Conservation (phyloP, 1,284 basidiomycete genomes). For the Taiwanofungus camphoratus region DNA sequence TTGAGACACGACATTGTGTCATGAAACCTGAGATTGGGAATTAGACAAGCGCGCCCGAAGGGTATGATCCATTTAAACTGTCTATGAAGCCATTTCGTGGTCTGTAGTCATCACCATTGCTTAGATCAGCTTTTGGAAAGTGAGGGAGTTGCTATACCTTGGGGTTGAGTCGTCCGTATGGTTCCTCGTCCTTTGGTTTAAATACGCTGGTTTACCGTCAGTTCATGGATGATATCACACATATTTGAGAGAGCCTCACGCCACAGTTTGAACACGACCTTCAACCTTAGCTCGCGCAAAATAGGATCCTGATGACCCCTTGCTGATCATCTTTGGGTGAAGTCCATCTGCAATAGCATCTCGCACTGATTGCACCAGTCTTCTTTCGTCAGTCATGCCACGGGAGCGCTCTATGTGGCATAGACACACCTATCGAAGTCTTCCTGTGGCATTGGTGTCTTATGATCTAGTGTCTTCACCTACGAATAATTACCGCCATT, state of each 20-base stretch:
- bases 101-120: too few relatives aligned
- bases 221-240: slow-evolving; percentile 1
- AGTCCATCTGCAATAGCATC: slow-evolving; percentile 68
- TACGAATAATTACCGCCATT: slow-evolving; percentile 20
- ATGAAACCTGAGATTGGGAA: slow-evolving; percentile 74
- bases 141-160: slow-evolving; percentile 40
- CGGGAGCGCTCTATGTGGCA: not conserved
- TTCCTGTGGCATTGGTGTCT: slow-evolving; percentile 63
- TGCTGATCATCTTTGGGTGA: slow-evolving; percentile 84
- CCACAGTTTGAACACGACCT: slow-evolving; percentile 68
- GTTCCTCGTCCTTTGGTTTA: slow-evolving; percentile 89
- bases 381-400: slow-evolving; percentile 27
- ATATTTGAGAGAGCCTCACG: slow-evolving; percentile 41
- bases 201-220: slow-evolving; percentile 53
- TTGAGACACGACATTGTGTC: not conserved
- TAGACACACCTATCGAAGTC: slow-evolving; percentile 61
- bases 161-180: slow-evolving; percentile 78
- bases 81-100: slow-evolving; percentile 87
- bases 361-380: slow-evolving; percentile 60
- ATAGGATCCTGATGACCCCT: slow-evolving; percentile 84
- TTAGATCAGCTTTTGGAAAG: slow-evolving; percentile 3
- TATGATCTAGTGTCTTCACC: slow-evolving; percentile 75
- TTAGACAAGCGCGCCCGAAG: slow-evolving; percentile 81
- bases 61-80: slow-evolving; percentile 81
- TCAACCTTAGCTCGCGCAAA: slow-evolving; percentile 76